Percentiles rank a stretch among this genome's conserved stretches.
These are phyloP conservation scores for Camellia japonica DNA, from an alignment of 148 eudicot genomes.

Conservation along the genomic window DNA sequence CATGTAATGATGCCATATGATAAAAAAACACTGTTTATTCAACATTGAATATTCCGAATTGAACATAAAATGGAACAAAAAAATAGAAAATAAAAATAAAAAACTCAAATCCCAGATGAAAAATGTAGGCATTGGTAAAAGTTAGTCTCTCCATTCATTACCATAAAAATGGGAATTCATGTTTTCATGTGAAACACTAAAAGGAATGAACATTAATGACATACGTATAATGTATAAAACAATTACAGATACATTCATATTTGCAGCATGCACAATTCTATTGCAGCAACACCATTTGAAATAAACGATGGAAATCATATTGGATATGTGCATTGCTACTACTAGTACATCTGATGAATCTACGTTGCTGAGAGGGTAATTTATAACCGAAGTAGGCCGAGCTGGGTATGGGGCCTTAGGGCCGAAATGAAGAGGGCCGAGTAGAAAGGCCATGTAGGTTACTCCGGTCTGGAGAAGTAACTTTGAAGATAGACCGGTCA, in stretches of 20 bases:
- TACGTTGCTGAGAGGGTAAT: too few relatives aligned
- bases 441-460: too few relatives aligned
- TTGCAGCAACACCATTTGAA: background rate
- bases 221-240: background rate
- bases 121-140: background rate
- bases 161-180: background rate
- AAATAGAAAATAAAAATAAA: background rate
- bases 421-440: too few relatives aligned
- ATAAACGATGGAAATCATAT: background rate
- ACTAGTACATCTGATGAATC: background rate
- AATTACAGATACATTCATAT: background rate
- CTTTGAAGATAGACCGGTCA: too few relatives aligned
- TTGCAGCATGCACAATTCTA: too few relatives aligned
- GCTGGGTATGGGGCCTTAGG: too few relatives aligned
- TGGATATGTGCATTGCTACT: background rate
- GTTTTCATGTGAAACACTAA: background rate
- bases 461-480: too few relatives aligned
- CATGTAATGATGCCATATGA: conserved; percentile 69
- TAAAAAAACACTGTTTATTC: background rate
- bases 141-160: background rate
- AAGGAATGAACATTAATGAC: background rate
- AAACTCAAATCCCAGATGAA: background rate
- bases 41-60: background rate
- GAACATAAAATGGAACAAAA: background rate
- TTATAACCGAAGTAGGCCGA: too few relatives aligned